Conservation (phyloP, 1,139 yeast species). For the Candida dubliniensis region DNA sequence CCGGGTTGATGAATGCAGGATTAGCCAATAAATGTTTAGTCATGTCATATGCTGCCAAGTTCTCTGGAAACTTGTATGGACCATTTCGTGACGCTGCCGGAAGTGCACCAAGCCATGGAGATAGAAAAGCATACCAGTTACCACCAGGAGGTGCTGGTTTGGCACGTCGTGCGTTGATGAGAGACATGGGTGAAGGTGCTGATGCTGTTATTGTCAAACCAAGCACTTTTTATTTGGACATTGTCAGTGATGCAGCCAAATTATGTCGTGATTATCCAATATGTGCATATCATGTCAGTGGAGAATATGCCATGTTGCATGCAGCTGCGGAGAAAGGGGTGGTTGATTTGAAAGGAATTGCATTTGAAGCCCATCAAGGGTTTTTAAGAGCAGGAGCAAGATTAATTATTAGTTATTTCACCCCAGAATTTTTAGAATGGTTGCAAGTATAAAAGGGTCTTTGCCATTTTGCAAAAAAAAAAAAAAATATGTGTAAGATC, state of each 20-base stretch:
- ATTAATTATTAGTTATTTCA: slow-evolving; percentile 84
- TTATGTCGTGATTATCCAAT: slow-evolving; percentile 83
- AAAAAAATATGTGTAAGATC: not conserved
- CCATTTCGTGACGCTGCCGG: slow-evolving; percentile 99
- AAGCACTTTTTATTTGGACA: slow-evolving; percentile 92
- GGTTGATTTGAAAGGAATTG: slow-evolving; percentile 83
- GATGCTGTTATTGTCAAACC: slow-evolving; percentile 96
- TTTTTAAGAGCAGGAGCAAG: slow-evolving; percentile 96
- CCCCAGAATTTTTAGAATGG: slow-evolving; percentile 97
- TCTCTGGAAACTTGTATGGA: slow-evolving; percentile 88
- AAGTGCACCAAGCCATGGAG: slow-evolving; percentile 85
- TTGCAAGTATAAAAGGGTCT: slow-evolving; percentile 33
- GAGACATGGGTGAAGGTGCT: slow-evolving; percentile 92
- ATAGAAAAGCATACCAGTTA: slow-evolving; percentile 87
- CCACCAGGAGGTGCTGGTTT: slow-evolving; percentile 93
- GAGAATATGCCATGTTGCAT: slow-evolving; percentile 96
- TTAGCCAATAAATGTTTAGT: slow-evolving; percentile 86
- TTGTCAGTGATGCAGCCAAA: slow-evolving; percentile 83
- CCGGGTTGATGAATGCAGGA: slow-evolving; percentile 78
- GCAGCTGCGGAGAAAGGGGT: slow-evolving; percentile 98
- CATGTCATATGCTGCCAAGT: slow-evolving; percentile 94
- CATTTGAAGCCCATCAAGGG: slow-evolving; percentile 90
- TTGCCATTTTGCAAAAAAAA: not conserved
- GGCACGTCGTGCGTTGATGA: slow-evolving; percentile 83
- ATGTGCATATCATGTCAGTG: slow-evolving; percentile 95